A percentile compares a stretch with the other conserved stretches of the same genome.
These are phyloP conservation scores for Euphrasia confusa DNA, from an alignment of 257 asterid genomes.

Conservation along the genomic window DNA sequence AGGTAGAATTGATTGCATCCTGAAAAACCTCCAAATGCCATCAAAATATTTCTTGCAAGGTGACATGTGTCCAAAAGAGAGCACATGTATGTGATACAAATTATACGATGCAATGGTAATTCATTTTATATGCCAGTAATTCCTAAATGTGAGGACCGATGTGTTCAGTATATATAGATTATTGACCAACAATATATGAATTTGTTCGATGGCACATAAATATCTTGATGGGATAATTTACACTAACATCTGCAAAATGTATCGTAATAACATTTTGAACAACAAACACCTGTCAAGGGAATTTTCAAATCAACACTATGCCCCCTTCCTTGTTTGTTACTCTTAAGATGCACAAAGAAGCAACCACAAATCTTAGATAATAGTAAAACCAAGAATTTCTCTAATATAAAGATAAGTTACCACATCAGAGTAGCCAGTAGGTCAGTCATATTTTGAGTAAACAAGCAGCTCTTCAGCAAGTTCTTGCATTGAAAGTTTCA, in stretches of 20 bases:
- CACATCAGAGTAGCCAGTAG: too few relatives aligned
- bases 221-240: not conserved
- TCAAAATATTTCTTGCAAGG: slow-evolving; percentile 2
- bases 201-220: not conserved
- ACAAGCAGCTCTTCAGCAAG: not conserved
- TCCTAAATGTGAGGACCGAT: not conserved
- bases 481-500: not conserved
- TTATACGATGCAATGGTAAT: slow-evolving; percentile 12
- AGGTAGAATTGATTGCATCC: slow-evolving; percentile 56
- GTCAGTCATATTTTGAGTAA: not conserved
- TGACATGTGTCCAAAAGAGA: slow-evolving; percentile 18
- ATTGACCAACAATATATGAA: not conserved
- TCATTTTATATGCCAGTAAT: not conserved
- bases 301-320: slow-evolving; percentile 11
- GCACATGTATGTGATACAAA: slow-evolving; percentile 13
- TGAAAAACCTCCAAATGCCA: slow-evolving; percentile 31
- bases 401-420: too few relatives aligned
- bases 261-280: not conserved
- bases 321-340: slow-evolving; percentile 5
- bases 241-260: not conserved
- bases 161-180: not conserved
- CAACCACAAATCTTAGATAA: not conserved
- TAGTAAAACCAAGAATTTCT: too few relatives aligned
- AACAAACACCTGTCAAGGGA: slow-evolving; percentile 13
- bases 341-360: not conserved